Evolutionary conservation across 352 stramenopile genomes (phyloP).

Genomic region (Lagenidium giganteum): DNA sequence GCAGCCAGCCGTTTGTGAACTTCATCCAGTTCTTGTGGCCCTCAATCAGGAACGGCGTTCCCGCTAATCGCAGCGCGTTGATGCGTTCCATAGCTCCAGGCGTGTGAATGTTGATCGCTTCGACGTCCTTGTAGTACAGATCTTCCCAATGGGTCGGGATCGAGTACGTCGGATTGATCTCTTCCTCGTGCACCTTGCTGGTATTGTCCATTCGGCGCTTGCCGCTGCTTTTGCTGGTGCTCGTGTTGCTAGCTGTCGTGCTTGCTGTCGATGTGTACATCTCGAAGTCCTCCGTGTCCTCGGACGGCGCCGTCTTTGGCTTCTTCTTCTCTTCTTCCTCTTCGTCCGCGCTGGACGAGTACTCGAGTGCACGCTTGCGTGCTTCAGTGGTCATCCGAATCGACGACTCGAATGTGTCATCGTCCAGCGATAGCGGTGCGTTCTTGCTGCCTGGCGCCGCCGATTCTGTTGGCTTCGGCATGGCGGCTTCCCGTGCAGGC

Average conservation of each 20-base stretch:
- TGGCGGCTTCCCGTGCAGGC: background rate
- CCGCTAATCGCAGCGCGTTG: constrained; percentile 54
- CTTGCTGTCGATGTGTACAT: too few species aligned
- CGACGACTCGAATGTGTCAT: background rate
- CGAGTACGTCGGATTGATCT: constrained; percentile 43
- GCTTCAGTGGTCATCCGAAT: constrained; percentile 1
- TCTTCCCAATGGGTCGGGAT: constrained; percentile 71
- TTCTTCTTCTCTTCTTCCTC: constrained; percentile 11
- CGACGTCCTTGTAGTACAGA: constrained; percentile 52
- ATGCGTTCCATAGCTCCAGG: constrained; percentile 46
- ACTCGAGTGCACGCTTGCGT: constrained; percentile 15
- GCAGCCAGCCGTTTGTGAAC: constrained; percentile 62
- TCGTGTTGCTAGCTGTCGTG: background rate
- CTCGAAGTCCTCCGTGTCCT: background rate
- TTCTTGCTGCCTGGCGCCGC: background rate
- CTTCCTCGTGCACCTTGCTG: constrained; percentile 4
- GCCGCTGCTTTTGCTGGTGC: constrained; percentile 2
- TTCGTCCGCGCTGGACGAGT: constrained; percentile 5
- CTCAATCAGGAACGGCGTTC: constrained; percentile 70
- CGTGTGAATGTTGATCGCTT: constrained; percentile 62
- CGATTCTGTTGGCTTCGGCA: background rate
- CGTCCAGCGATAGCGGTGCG: too few species aligned
- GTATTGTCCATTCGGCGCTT: constrained; percentile 8
- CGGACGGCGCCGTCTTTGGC: background rate
- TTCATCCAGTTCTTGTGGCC: constrained; percentile 57